Percentiles rank a stretch among this genome's conserved stretches.
Conservation (phyloP, 2,329 filamentous ascomycete species). For the Colletotrichum nymphaeae region DNA sequence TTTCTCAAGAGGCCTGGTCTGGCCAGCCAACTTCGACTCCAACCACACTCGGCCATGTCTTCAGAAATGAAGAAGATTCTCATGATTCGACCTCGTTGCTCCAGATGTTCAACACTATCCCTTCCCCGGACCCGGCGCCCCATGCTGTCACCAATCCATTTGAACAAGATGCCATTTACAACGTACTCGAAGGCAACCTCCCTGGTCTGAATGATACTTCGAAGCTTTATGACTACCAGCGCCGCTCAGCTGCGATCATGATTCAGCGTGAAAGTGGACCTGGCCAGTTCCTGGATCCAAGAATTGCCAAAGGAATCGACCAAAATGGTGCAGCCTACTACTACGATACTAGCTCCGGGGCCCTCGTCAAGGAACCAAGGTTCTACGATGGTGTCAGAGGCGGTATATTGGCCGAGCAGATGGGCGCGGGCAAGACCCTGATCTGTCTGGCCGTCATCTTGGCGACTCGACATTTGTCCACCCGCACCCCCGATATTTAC, state of each 20-base stretch:
- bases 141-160: slow-evolving; percentile 60
- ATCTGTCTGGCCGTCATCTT: slow-evolving; percentile 85
- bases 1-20: slow-evolving; percentile 65
- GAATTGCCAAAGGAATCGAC: slow-evolving; percentile 70
- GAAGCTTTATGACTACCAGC: slow-evolving; percentile 80
- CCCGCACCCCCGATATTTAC: slow-evolving; percentile 73
- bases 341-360: slow-evolving; percentile 73
- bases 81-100: slow-evolving; percentile 66
- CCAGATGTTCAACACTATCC: slow-evolving; percentile 78
- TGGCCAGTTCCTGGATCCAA: slow-evolving; percentile 76
- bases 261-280: slow-evolving; percentile 80
- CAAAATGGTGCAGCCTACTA: slow-evolving; percentile 75
- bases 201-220: slow-evolving; percentile 68
- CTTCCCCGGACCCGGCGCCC: slow-evolving; percentile 72
- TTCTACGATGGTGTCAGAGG: slow-evolving; percentile 81
- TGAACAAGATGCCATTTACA: slow-evolving; percentile 63
- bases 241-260: slow-evolving; percentile 84
- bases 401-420: slow-evolving; percentile 84
- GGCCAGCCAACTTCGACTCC: slow-evolving; percentile 45
- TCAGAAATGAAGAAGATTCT: slow-evolving; percentile 47
- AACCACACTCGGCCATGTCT: slow-evolving; percentile 14
- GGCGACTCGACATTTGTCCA: slow-evolving; percentile 77
- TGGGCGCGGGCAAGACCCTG: slow-evolving; percentile 88
- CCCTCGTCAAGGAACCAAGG: slow-evolving; percentile 72
- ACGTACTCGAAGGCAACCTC: slow-evolving; percentile 64